Conservation (phyloP, 164 flowering plant species). For the Umbilicus rupestris region DNA sequence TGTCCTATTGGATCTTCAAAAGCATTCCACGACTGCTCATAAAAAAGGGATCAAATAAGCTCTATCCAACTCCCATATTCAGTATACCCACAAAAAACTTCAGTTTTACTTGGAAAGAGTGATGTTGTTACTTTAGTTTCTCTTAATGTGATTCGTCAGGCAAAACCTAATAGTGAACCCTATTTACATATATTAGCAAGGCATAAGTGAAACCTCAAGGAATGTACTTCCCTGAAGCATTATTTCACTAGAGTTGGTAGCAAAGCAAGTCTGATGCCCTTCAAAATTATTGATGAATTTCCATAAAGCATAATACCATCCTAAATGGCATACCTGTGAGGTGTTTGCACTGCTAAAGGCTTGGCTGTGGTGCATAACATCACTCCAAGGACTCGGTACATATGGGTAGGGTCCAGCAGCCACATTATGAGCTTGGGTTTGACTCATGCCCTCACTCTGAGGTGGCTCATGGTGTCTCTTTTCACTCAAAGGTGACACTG, state of each 20-base stretch:
- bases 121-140: background rate
- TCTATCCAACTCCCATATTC: background rate
- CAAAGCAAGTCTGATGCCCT: background rate
- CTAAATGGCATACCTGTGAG: constrained; percentile 31
- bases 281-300: no score
- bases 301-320: background rate
- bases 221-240: background rate
- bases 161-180: background rate
- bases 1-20: constrained; percentile 38
- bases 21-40: constrained; percentile 62
- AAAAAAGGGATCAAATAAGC: background rate
- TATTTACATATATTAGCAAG: background rate
- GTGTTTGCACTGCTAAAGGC: constrained; percentile 17
- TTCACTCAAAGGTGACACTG: constrained; percentile 8
- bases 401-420: background rate
- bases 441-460: background rate
- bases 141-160: background rate
- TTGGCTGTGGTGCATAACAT: background rate
- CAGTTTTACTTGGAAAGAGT: background rate
- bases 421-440: background rate
- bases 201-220: background rate
- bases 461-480: background rate
- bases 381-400: constrained; percentile 1
- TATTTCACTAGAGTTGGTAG: background rate
- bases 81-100: background rate